These are phyloP conservation scores for Brassica incana DNA, from an alignment of 345 rosid species.

Conservation along the genomic window DNA sequence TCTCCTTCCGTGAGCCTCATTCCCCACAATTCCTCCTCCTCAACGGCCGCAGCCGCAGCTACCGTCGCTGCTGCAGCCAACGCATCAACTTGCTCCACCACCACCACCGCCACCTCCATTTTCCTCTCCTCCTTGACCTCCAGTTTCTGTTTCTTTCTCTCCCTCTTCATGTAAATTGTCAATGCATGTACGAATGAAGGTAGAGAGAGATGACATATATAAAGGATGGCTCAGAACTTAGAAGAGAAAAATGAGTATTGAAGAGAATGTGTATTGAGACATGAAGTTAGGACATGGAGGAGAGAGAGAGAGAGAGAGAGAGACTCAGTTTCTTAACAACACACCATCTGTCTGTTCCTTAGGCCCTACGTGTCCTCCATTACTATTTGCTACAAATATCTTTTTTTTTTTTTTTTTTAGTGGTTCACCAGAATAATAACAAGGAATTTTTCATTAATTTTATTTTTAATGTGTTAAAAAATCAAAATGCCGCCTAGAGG, in stretches of 20 bases:
- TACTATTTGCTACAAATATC: conserved; percentile 25
- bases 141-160: conserved; percentile 13
- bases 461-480: conserved; percentile 15
- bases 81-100: conserved; percentile 31
- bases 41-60: conserved; percentile 38
- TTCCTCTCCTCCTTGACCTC: background rate
- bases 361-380: conserved; percentile 40
- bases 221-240: conserved; percentile 4
- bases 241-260: conserved; percentile 8
- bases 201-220: conserved; percentile 10
- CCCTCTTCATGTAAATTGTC: conserved; percentile 28
- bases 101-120: conserved; percentile 29
- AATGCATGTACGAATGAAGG: conserved; percentile 22
- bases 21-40: conserved; percentile 36
- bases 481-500: conserved; percentile 23
- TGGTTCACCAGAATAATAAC: conserved; percentile 23
- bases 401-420: background rate
- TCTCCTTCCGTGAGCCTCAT: conserved; percentile 16
- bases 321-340: conserved; percentile 19
- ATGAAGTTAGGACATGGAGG: conserved; percentile 34
- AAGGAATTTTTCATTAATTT: background rate
- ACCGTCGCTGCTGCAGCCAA: conserved; percentile 32
- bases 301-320: conserved; percentile 25
- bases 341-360: conserved; percentile 40
- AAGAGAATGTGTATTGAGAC: conserved; percentile 35